Conservation (phyloP, 495 filamentous ascomycete species). For the Podospora tetraspora region DNA sequence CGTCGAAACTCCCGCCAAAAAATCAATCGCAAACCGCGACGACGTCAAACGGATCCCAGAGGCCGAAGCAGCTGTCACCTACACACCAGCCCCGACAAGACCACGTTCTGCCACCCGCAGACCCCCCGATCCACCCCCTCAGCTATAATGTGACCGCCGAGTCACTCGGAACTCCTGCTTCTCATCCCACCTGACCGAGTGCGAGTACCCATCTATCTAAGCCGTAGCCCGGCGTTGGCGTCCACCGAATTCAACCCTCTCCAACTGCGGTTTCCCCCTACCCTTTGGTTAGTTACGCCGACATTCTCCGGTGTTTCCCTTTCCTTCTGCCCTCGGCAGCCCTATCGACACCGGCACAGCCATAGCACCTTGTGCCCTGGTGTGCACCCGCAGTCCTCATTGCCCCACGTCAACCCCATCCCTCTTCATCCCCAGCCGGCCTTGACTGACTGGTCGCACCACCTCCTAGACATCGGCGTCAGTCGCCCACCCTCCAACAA, state of each 20-base stretch:
- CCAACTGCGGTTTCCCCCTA: conserved; percentile 7
- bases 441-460: conserved; percentile 9
- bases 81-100: background rate
- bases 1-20: conserved; percentile 20
- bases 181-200: conserved; percentile 7
- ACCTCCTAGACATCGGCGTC: conserved; percentile 16
- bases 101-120: conserved; percentile 9
- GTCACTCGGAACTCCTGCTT: conserved; percentile 14
- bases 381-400: background rate
- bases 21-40: conserved; percentile 22
- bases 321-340: background rate
- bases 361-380: background rate
- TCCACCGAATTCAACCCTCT: conserved; percentile 11
- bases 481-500: conserved; percentile 17
- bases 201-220: conserved; percentile 6
- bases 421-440: background rate
- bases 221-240: conserved; percentile 14
- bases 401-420: background rate
- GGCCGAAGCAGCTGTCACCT: background rate
- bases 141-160: conserved; percentile 34
- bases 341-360: background rate
- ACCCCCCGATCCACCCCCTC: conserved; percentile 2
- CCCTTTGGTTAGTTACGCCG: background rate
- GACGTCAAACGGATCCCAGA: conserved; percentile 3
- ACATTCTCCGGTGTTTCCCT: background rate